Base-by-base conservation (phyloP, 495 filamentous ascomycete species). In the Talaromyces trachyspermus region DNA sequence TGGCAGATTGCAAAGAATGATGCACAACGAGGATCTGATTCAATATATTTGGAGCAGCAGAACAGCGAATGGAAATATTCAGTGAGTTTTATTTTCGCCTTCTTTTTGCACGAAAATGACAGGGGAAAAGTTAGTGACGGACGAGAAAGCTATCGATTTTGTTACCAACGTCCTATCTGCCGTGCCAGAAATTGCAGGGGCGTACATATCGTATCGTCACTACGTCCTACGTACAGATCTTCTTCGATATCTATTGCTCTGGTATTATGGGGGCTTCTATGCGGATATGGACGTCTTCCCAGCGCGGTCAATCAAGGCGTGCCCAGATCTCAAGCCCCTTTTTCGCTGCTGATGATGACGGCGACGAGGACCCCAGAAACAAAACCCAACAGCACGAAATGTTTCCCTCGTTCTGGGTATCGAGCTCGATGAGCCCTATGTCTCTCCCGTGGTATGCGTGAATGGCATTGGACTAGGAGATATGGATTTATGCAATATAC, bases 241-340 rank as follows among this genome's bases (percentile, higher is more conserved):
- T 0, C 57, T 77, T n/a, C 64, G 72, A 15, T 78, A 78, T 49
- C 54, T 75, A 5, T 46, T 76, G 0, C 49, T 78, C 11, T 66
- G 63, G 58, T 66, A 67, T 41, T 64, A 69, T 26, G 75, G 75
- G 9, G 75, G 75, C 17, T 73, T 71, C 39, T 78, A 77, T 49
- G 68, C 64, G 1, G 75, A 78, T 48, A 60, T 70, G 15, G 74
- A 76, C 47, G 57, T 69, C 32, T 60, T 51, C 30, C 66, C 66
- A 1, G 55, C 53, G 0, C 54, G 46, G 22, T 37, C 58, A 3
- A 68, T 68, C 49, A 64, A 56, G 20, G 20, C 41, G 12, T 70
- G 66, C 33, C 61, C 63, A 6, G 52, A 60, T 5, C 36, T 68
- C 23, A 11, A 58, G 2, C 54, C 59, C 0, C 6, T 63, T n/a